These are phyloP conservation scores for Saccharomyces paradoxus DNA, from an alignment of 805 yeast species.

Conservation along the genomic window DNA sequence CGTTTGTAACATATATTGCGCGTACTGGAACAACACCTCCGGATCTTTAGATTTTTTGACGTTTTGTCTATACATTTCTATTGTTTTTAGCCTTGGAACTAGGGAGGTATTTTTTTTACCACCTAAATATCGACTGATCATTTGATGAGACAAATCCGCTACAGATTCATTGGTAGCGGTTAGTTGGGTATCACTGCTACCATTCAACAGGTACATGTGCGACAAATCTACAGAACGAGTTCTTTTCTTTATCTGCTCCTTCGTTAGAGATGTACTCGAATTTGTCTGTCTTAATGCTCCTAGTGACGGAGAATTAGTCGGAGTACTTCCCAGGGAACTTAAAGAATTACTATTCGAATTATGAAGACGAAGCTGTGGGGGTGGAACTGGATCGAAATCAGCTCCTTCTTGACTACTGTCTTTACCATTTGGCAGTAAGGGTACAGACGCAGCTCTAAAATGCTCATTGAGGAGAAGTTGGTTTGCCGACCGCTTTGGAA, in stretches of 20 bases:
- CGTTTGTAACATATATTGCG: slow-evolving; percentile 81
- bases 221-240: slow-evolving; percentile 36
- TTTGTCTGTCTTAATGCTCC: slow-evolving; percentile 3
- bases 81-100: slow-evolving; percentile 70
- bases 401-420: background rate
- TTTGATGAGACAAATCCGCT: slow-evolving; percentile 45
- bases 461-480: background rate
- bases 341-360: slow-evolving; percentile 5
- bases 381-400: background rate
- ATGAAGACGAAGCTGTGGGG: background rate
- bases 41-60: slow-evolving; percentile 84
- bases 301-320: slow-evolving; percentile 2
- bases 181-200: slow-evolving; percentile 27
- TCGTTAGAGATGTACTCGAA: slow-evolving; percentile 4
- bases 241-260: slow-evolving; percentile 14
- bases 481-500: background rate
- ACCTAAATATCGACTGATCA: slow-evolving; percentile 48
- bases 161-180: slow-evolving; percentile 35
- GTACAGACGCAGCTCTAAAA: background rate
- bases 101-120: slow-evolving; percentile 39
- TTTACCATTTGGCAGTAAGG: background rate
- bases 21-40: slow-evolving; percentile 77
- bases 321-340: slow-evolving; percentile 6
- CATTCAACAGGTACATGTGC: slow-evolving; percentile 32
- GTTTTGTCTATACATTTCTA: slow-evolving; percentile 78